These are phyloP conservation scores for Penicillium psychrofluorescens DNA, from an alignment of 495 filamentous ascomycete genomes.

Conservation along the genomic window DNA sequence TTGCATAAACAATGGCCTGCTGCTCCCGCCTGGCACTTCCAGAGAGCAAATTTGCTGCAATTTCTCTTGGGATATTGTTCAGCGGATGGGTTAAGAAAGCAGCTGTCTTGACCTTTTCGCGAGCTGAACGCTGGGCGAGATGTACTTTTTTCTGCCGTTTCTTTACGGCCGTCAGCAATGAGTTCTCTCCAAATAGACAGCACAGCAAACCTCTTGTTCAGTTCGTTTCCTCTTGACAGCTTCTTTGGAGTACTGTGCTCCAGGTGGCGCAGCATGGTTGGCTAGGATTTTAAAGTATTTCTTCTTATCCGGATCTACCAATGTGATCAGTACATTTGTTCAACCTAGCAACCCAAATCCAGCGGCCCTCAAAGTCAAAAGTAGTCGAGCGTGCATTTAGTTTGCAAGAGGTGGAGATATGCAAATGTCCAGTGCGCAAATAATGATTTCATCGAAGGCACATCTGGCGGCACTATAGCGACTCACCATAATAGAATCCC, in stretches of 20 bases:
- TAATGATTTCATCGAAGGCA: not conserved
- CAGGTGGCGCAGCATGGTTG: conserved; percentile 37
- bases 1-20: conserved; percentile 23
- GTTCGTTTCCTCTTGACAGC: conserved; percentile 35
- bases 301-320: conserved; percentile 43
- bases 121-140: conserved; percentile 18
- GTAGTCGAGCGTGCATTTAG: no score
- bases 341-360: no score
- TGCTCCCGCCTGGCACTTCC: conserved; percentile 16
- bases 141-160: conserved; percentile 21
- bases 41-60: conserved; percentile 10
- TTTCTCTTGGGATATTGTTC: conserved; percentile 19
- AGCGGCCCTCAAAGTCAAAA: not conserved
- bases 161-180: conserved; percentile 11
- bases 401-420: not conserved
- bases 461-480: no score
- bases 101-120: conserved; percentile 29
- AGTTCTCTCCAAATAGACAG: not conserved
- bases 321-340: not conserved
- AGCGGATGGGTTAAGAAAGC: conserved; percentile 21
- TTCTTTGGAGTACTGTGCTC: conserved; percentile 38
- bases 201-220: conserved; percentile 25
- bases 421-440: not conserved
- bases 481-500: conserved; percentile 41
- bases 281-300: conserved; percentile 52